Evolutionary conservation across 495 filamentous ascomycete genomes (phyloP).

Genomic region (Penicillium turbatum): DNA sequence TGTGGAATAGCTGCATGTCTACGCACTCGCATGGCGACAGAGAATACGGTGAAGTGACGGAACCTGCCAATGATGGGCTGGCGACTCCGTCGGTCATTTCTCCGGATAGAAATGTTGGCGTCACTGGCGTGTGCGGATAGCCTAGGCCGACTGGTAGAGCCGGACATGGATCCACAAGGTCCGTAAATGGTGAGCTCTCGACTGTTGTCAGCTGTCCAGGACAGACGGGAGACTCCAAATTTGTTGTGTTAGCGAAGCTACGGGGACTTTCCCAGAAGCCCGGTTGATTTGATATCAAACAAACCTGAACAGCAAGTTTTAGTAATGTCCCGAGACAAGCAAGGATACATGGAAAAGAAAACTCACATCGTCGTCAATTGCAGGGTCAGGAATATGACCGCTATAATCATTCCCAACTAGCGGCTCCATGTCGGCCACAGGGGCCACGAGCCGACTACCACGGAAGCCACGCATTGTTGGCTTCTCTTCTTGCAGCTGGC

Average conservation of each 20-base stretch:
- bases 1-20: constrained; percentile 32
- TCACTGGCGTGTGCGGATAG: constrained; percentile 30
- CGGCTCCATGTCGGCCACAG: constrained; percentile 16
- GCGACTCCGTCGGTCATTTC: constrained; percentile 29
- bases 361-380: constrained; percentile 24
- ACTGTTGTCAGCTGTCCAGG: constrained; percentile 16
- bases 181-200: constrained; percentile 22
- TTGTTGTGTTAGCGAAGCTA: constrained; percentile 12
- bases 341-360: background rate
- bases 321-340: background rate
- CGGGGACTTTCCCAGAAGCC: constrained; percentile 26
- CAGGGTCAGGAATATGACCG: constrained; percentile 12
- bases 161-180: constrained; percentile 19
- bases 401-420: constrained; percentile 6
- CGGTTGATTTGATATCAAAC: constrained; percentile 17
- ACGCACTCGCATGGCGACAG: constrained; percentile 33
- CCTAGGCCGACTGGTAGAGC: constrained; percentile 19
- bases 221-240: constrained; percentile 21
- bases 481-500: constrained; percentile 37
- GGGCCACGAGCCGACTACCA: constrained; percentile 16
- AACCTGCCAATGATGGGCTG: constrained; percentile 30
- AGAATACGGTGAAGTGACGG: constrained; percentile 19
- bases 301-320: constrained; percentile 11
- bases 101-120: constrained; percentile 35
- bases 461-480: constrained; percentile 21